These are phyloP conservation scores for Xylariaceae sp. DNA, from an alignment of 2,329 filamentous ascomycete species.

Conservation along the genomic window DNA sequence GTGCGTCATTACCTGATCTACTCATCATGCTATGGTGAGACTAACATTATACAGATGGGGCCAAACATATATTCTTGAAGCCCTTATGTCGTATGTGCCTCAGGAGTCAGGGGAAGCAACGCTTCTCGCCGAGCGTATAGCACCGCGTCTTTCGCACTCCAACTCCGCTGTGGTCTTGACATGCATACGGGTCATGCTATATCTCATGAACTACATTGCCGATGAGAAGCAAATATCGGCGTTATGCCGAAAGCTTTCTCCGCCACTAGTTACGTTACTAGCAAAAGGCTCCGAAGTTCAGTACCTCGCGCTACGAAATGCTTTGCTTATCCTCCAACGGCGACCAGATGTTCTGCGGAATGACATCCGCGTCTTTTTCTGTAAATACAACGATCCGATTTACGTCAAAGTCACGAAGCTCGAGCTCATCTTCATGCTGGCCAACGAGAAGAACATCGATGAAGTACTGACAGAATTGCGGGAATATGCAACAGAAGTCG, in stretches of 20 bases:
- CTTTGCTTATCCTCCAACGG: constrained; percentile 89
- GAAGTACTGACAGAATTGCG: constrained; percentile 92
- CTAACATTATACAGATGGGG: constrained; percentile 73
- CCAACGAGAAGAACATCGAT: constrained; percentile 92
- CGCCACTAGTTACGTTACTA: constrained; percentile 89
- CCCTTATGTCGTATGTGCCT: constrained; percentile 96
- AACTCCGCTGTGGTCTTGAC: constrained; percentile 97
- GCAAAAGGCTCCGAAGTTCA: constrained; percentile 99
- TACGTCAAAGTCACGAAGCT: constrained; percentile 99
- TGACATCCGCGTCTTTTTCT: constrained; percentile 98
- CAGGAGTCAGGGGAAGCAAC: constrained; percentile 88
- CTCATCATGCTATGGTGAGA: background rate
- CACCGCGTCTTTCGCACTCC: constrained; percentile 93
- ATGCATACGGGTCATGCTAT: constrained; percentile 93
- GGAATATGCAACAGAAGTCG: constrained; percentile 98
- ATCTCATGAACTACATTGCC: constrained; percentile 97
- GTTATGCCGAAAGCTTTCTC: constrained; percentile 90
- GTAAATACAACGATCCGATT: constrained; percentile 99
- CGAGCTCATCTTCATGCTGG: constrained; percentile 98
- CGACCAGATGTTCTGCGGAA: constrained; percentile 92
- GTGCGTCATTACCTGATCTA: constrained; percentile 57
- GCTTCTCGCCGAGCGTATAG: constrained; percentile 88
- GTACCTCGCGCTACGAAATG: constrained; percentile 92
- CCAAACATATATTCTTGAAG: constrained; percentile 97
- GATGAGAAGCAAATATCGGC: constrained; percentile 87